phyloP scores from a whole-genome alignment of 148 eudicot genomes.

The Cornus kousa region DNA sequence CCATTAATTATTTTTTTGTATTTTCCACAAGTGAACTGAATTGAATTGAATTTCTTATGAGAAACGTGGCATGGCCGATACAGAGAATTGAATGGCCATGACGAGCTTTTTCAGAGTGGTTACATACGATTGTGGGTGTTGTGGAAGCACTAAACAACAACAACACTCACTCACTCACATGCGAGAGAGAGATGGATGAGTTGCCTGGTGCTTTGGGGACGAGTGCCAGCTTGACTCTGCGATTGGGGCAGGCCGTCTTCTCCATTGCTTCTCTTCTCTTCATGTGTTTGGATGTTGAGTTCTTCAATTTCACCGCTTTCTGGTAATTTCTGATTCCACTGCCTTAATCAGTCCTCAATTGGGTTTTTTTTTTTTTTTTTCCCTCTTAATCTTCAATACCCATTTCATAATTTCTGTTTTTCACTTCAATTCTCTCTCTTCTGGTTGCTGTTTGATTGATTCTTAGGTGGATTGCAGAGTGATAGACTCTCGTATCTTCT shows the following conservation, averaged over 20 bases:
- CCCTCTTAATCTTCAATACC: neutral
- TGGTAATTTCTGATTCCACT: slow-evolving; percentile 20
- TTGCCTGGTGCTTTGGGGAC: slow-evolving; percentile 80
- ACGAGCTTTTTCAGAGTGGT: neutral
- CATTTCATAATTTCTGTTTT: neutral
- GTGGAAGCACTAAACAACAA: neutral
- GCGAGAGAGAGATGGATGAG: slow-evolving; percentile 42
- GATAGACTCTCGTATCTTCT: too few relatives aligned
- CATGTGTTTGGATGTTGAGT: slow-evolving; percentile 69
- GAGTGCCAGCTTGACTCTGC: slow-evolving; percentile 64
- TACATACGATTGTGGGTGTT: neutral
- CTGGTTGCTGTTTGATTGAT: neutral
- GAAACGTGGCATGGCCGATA: neutral
- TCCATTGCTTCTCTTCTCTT: slow-evolving; percentile 73
- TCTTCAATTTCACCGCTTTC: slow-evolving; percentile 31
- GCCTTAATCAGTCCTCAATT: neutral
- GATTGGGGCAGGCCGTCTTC: slow-evolving; percentile 67
- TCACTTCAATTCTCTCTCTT: slow-evolving; percentile 1
- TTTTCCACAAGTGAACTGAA: neutral
- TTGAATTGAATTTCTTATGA: slow-evolving; percentile 3
- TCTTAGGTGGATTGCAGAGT: neutral
- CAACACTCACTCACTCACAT: neutral
- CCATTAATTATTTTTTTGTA: too few relatives aligned
- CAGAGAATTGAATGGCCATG: slow-evolving; percentile 11
- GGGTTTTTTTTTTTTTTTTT: slow-evolving; percentile 17